Evolutionary conservation across 305 asterid genomes (phyloP).

Genomic region (Striga hermonthica): DNA sequence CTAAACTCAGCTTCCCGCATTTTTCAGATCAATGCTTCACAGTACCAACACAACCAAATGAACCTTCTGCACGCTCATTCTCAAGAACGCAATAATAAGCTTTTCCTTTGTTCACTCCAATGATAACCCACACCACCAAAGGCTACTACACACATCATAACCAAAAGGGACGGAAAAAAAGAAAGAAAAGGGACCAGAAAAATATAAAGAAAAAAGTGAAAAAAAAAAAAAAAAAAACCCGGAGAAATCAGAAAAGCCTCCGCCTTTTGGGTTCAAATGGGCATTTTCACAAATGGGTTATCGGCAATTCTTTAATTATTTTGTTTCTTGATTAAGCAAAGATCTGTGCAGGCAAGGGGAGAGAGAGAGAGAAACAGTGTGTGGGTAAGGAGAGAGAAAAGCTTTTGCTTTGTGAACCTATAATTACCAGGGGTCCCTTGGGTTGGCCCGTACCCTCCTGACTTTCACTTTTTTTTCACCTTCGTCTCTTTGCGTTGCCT

Average conservation of each 20-base stretch:
- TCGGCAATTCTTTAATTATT: constrained; percentile 21
- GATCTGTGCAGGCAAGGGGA: constrained; percentile 36
- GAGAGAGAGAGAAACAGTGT: constrained; percentile 27
- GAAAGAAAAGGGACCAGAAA: constrained; percentile 21
- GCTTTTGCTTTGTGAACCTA: constrained; percentile 48
- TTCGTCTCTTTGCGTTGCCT: constrained; percentile 35
- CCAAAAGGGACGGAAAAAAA: constrained; percentile 30
- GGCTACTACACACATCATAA: constrained; percentile 41
- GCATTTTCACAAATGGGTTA: constrained; percentile 35
- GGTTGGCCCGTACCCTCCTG: constrained; percentile 43
- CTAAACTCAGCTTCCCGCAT: constrained; percentile 42
- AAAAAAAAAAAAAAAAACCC: no score
- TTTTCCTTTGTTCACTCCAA: constrained; percentile 59
- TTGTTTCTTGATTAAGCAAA: constrained; percentile 35
- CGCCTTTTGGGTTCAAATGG: constrained; percentile 36
- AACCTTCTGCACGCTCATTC: constrained; percentile 51
- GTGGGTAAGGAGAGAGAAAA: constrained; percentile 38
- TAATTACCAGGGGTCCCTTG: constrained; percentile 45
- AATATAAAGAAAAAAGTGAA: background rate
- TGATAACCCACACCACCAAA: constrained; percentile 57
- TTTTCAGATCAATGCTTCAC: constrained; percentile 43
- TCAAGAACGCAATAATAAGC: constrained; percentile 32
- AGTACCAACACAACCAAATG: constrained; percentile 34
- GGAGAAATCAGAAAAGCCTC: constrained; percentile 5
- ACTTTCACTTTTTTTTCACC: constrained; percentile 54